Percentiles rank a stretch among this genome's conserved stretches.
Evolutionary conservation across 257 asterid genomes (phyloP).

Genomic region (Fraxinus americana): DNA sequence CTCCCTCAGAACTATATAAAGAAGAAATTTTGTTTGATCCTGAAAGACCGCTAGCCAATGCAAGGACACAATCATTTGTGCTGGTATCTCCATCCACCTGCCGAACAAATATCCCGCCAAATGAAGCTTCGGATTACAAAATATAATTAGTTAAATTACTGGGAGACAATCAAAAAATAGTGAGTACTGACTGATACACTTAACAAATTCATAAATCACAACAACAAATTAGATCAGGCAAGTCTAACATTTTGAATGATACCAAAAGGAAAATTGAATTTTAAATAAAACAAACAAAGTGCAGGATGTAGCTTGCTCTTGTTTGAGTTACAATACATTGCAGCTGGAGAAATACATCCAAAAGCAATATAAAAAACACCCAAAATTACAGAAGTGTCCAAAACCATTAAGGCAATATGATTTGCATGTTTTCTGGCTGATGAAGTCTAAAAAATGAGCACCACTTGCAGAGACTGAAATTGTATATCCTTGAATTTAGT

Average conservation of each 20-base stretch:
- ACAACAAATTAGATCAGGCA: not conserved
- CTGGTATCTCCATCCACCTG: slow-evolving; percentile 99
- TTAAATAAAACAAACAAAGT: not conserved
- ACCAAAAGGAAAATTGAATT: not conserved
- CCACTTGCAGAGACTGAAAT: not conserved
- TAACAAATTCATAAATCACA: not conserved
- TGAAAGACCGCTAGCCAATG: slow-evolving; percentile 98
- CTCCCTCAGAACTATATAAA: slow-evolving; percentile 63
- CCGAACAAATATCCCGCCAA: slow-evolving; percentile 28
- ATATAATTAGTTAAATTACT: not conserved
- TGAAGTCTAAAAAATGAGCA: not conserved
- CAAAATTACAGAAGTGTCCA: not conserved
- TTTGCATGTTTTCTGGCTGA: not conserved
- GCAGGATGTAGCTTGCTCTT: not conserved
- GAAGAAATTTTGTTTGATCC: slow-evolving; percentile 77
- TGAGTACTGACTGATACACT: not conserved
- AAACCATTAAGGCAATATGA: not conserved
- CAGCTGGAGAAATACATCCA: not conserved
- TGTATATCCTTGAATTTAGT: not conserved
- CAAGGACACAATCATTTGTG: slow-evolving; percentile 95
- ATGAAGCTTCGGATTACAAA: not conserved
- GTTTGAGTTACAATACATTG: not conserved
- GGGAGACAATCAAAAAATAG: not conserved
- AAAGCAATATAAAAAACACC: not conserved
- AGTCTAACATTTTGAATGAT: not conserved